Percentiles rank a stretch among this genome's conserved stretches.
Conservation (phyloP, 2,329 filamentous ascomycete genomes). For the Neonectria neomacrospora region DNA sequence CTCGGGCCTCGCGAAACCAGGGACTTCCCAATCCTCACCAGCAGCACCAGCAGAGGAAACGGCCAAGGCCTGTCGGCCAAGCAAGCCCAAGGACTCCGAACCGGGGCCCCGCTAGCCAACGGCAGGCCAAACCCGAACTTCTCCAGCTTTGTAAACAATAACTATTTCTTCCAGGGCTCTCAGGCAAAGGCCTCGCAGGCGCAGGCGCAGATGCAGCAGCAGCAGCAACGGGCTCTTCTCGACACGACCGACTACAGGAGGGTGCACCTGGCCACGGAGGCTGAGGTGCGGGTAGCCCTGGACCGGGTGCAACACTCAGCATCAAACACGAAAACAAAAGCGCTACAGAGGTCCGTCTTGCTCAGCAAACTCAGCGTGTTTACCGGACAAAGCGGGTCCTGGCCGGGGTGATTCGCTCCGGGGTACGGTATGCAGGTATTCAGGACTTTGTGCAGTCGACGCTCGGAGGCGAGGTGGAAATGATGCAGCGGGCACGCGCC, state of each 20-base stretch:
- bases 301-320: constrained; percentile 62
- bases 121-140: constrained; percentile 15
- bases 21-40: constrained; percentile 1
- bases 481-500: constrained; percentile 18
- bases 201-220: too few relatives aligned
- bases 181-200: constrained; percentile 6
- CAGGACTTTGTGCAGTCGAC: constrained; percentile 21
- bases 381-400: constrained; percentile 18
- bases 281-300: constrained; percentile 72
- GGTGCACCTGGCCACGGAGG: constrained; percentile 67
- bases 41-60: constrained; percentile 4
- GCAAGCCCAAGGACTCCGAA: constrained; percentile 7
- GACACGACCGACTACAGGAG: constrained; percentile 23
- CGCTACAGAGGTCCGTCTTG: constrained; percentile 36
- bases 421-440: constrained; percentile 5
- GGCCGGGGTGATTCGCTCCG: constrained; percentile 26
- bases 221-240: neutral
- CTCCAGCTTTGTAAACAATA: constrained; percentile 32
- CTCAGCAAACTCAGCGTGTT: constrained; percentile 36
- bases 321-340: constrained; percentile 33
- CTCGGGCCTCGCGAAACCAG: constrained; percentile 20
- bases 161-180: constrained; percentile 21
- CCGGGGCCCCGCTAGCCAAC: neutral
- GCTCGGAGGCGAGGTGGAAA: constrained; percentile 23
- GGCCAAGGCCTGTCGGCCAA: constrained; percentile 8